These are phyloP conservation scores for Fraxinus cuspidata DNA, from an alignment of 257 asterid genomes.

Conservation along the genomic window DNA sequence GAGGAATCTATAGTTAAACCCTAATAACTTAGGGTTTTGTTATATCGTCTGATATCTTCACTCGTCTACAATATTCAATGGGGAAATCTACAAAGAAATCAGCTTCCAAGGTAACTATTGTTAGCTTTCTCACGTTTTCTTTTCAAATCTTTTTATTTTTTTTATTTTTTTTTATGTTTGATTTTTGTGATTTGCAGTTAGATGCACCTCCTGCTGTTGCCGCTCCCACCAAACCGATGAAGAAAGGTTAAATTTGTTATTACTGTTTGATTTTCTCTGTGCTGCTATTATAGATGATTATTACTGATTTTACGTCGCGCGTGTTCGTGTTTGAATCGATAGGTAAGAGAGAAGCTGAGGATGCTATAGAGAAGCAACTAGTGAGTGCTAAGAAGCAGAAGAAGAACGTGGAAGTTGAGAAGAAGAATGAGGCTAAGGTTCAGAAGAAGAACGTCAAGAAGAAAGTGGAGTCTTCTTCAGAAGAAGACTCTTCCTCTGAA, in stretches of 20 bases:
- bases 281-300: background rate
- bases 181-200: conserved; percentile 18
- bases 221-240: conserved; percentile 37
- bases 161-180: background rate
- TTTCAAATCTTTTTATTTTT: background rate
- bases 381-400: conserved; percentile 42
- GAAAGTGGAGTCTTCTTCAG: conserved; percentile 55
- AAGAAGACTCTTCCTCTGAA: conserved; percentile 38
- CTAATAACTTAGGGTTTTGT: background rate
- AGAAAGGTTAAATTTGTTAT: conserved; percentile 39
- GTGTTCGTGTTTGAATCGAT: background rate
- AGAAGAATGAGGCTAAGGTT: conserved; percentile 34
- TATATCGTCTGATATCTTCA: background rate
- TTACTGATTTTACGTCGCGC: background rate
- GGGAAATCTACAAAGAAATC: conserved; percentile 44
- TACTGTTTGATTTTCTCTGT: background rate
- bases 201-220: conserved; percentile 30
- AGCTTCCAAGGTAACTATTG: conserved; percentile 27
- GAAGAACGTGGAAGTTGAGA: conserved; percentile 33
- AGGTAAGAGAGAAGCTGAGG: conserved; percentile 57
- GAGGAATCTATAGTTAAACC: background rate
- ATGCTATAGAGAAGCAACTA: conserved; percentile 29
- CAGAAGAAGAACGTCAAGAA: conserved; percentile 35
- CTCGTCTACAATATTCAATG: conserved; percentile 16
- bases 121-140: background rate